Evolutionary conservation across 73 alveolate genomes (phyloP).

Genomic region (Tetrahymena borealis): DNA sequence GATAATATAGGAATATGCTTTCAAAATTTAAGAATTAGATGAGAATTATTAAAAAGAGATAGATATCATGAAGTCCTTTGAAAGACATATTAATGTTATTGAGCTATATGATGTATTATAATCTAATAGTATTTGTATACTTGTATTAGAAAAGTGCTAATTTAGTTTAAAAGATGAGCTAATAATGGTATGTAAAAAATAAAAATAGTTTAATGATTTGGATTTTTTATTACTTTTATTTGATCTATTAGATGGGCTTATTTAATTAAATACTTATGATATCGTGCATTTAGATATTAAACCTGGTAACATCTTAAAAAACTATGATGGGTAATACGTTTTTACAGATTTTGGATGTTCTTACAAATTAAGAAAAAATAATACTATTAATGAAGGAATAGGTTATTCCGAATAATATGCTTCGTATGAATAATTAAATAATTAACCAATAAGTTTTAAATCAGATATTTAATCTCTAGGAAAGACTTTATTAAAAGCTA

Average conservation of each 20-base stretch:
- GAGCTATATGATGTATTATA: background rate
- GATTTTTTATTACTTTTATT: background rate
- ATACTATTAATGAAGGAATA: background rate
- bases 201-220: background rate
- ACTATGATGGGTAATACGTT: background rate
- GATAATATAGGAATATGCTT: background rate
- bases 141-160: background rate
- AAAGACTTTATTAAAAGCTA: too few species aligned
- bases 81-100: background rate
- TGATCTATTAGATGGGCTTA: background rate
- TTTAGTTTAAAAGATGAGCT: background rate
- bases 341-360: background rate
- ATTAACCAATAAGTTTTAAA: background rate
- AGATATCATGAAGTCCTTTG: background rate
- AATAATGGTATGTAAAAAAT: background rate
- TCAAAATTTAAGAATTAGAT: background rate
- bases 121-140: background rate
- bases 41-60: background rate
- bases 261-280: background rate
- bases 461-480: background rate
- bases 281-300: background rate
- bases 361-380: background rate
- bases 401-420: background rate
- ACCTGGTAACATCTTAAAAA: background rate
- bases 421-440: background rate